Evolutionary conservation across 805 yeast species (phyloP), one percentile per base, ranked within the genome.

Genomic region (Ogataea salicorniae): DNA sequence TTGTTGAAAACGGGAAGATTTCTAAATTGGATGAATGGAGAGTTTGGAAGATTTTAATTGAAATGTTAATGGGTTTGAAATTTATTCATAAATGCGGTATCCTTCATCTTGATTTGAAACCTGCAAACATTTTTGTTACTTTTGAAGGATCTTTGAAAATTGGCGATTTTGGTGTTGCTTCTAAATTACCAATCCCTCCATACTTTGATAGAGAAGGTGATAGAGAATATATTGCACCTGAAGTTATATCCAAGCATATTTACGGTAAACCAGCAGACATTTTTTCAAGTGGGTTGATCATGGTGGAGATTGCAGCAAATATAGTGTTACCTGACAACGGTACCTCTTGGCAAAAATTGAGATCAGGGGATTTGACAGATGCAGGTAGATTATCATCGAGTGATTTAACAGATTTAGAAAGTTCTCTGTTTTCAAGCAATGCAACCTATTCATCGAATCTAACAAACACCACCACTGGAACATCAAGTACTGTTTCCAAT

Each of bases 181-280:
- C 96, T 3, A 80, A 79, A 54, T 70, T 81, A 45, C 98, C 98
- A 0, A 81, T 83, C 17, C 79, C 79, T 42, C 75, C 74, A 39
- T 80, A 71, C 53, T 83, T 88, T 58, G 99, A 94, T 67, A 79
- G 96, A 55, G 99, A 94, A 68, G 99, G 99, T 26, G 99, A 94
- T 67, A 75, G 98, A 45, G 96, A 92, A 63, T 94, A 94, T 67
- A 94, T 94, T 67, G 98, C 99, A 0, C 99, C 99, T 1, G 99
- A 94, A 64, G 83, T 94, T 22, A 83, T 94, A 46, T 80, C 90
- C 34, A 80, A 77, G 40, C 90, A 88, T 62, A 76, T 79, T 39
- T 94, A 94, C 62, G 90, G 89, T 37, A 87, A 85, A 56, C 90
- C 92, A 45, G 98, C 98, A 0, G 99, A 94, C 64, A 83, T 94